Evolutionary conservation across 306 rosid genomes (phyloP).

Genomic region (Lathyrus tuberosus): DNA sequence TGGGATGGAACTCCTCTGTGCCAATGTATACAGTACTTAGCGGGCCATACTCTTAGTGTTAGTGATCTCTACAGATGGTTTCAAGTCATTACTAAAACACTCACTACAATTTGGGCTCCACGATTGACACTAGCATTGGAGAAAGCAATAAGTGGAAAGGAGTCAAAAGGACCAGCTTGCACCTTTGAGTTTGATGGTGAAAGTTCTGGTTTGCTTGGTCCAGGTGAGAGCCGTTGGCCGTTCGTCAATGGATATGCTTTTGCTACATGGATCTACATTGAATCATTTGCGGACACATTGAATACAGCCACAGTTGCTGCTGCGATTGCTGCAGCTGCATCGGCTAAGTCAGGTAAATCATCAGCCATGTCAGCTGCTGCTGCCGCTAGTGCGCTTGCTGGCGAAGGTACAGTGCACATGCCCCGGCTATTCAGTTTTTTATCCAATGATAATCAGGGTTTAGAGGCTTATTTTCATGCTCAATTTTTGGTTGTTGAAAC

Average conservation of each 20-base stretch:
- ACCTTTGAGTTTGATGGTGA: slow-evolving; percentile 99
- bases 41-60: slow-evolving; percentile 83
- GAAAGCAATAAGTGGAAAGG: slow-evolving; percentile 91
- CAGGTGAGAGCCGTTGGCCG: slow-evolving; percentile 99
- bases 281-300: slow-evolving; percentile 98
- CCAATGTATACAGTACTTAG: slow-evolving; percentile 89
- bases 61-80: slow-evolving; percentile 82
- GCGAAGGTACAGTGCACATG: slow-evolving; percentile 99
- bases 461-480: slow-evolving; percentile 99
- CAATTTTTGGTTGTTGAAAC: slow-evolving; percentile 98
- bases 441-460: slow-evolving; percentile 94
- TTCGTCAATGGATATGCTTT: slow-evolving; percentile 93
- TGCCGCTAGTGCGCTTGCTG: slow-evolving; percentile 99
- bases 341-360: slow-evolving; percentile 95
- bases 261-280: slow-evolving; percentile 98
- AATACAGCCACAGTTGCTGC: slow-evolving; percentile 99
- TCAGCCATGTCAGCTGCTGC: slow-evolving; percentile 99
- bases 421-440: slow-evolving; percentile 95
- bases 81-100: slow-evolving; percentile 73
- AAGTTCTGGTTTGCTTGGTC: slow-evolving; percentile 99
- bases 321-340: slow-evolving; percentile 99
- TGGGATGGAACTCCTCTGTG: slow-evolving; percentile 98
- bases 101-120: slow-evolving; percentile 77
- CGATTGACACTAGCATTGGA: slow-evolving; percentile 84
- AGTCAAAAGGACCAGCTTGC: slow-evolving; percentile 88